A percentile compares a stretch with the other conserved stretches of the same genome.
These are phyloP conservation scores for Rhynchospora breviuscula DNA, from an alignment of 176 grass and related monocot species.

Conservation along the genomic window DNA sequence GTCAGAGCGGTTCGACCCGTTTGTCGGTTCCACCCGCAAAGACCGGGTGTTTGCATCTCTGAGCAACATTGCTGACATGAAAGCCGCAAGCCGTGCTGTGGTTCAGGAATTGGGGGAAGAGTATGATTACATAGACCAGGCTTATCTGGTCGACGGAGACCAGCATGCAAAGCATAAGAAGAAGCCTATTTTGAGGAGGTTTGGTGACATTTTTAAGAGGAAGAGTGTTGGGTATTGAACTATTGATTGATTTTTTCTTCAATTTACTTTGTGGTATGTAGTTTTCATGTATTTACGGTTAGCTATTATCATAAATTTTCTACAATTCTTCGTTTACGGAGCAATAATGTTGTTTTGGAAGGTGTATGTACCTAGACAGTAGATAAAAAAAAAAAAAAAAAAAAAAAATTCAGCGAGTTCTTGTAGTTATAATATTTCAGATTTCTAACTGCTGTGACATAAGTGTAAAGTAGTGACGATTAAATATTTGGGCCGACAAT, in stretches of 20 bases:
- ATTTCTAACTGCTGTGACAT: not conserved
- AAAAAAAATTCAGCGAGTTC: not conserved
- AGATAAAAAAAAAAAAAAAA: not conserved
- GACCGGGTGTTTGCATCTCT: conserved; percentile 54
- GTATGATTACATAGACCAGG: conserved; percentile 46
- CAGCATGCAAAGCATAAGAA: conserved; percentile 50
- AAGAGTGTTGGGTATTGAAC: conserved; percentile 32
- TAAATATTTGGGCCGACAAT: not conserved
- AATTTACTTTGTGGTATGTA: not conserved
- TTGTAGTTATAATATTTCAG: not conserved
- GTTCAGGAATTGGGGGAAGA: conserved; percentile 53
- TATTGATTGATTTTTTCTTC: conserved; percentile 2
- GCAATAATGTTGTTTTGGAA: conserved; percentile 2
- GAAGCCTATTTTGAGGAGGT: conserved; percentile 50
- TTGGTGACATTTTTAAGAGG: conserved; percentile 63
- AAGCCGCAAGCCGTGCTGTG: conserved; percentile 32
- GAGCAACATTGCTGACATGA: conserved; percentile 70
- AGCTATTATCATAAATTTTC: conserved; percentile 5
- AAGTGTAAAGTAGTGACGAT: not conserved
- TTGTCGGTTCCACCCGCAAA: conserved; percentile 38
- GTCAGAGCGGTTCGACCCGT: conserved; percentile 28
- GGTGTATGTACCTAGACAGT: conserved; percentile 5
- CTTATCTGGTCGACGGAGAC: conserved; percentile 35
- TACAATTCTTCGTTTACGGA: not conserved
- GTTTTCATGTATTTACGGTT: conserved; percentile 11